phyloP scores from a whole-genome alignment of 176 grass and related monocot genomes.

The Oryza nivara region DNA sequence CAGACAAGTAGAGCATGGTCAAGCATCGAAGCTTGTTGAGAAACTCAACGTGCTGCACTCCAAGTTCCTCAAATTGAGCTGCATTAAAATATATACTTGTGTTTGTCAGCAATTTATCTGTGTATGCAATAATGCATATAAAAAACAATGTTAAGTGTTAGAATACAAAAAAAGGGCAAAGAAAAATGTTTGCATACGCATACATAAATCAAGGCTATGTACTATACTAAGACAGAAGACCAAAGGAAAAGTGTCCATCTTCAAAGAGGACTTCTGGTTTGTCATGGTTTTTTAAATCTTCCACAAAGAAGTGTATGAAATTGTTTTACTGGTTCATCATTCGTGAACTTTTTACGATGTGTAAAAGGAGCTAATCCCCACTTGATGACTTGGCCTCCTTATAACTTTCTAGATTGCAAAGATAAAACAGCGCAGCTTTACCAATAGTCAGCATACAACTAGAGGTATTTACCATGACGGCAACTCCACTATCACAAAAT shows the following conservation, averaged over 20 bases:
- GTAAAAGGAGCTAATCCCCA: background rate
- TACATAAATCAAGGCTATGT: too few species aligned
- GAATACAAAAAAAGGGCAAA: background rate
- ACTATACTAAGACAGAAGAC: background rate
- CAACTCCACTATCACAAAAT: slow-evolving; percentile 86
- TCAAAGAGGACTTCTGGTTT: background rate
- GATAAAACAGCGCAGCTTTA: background rate
- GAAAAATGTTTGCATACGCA: background rate
- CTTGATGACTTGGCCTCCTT: background rate
- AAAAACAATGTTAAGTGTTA: background rate
- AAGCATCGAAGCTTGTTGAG: slow-evolving; percentile 72
- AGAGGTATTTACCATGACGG: slow-evolving; percentile 70
- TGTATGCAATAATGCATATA: background rate
- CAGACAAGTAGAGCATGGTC: slow-evolving; percentile 2
- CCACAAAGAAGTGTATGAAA: background rate
- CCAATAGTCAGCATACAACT: background rate
- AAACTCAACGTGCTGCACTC: slow-evolving; percentile 86
- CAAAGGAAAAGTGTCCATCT: background rate
- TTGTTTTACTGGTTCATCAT: background rate
- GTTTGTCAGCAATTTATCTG: slow-evolving; percentile 23
- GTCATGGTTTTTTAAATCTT: too few species aligned
- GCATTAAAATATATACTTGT: slow-evolving; percentile 40
- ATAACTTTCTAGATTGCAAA: background rate
- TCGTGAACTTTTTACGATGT: background rate
- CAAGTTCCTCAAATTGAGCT: slow-evolving; percentile 93